Conservation (phyloP, 208 protist species). For the Trypanosoma mega region DNA sequence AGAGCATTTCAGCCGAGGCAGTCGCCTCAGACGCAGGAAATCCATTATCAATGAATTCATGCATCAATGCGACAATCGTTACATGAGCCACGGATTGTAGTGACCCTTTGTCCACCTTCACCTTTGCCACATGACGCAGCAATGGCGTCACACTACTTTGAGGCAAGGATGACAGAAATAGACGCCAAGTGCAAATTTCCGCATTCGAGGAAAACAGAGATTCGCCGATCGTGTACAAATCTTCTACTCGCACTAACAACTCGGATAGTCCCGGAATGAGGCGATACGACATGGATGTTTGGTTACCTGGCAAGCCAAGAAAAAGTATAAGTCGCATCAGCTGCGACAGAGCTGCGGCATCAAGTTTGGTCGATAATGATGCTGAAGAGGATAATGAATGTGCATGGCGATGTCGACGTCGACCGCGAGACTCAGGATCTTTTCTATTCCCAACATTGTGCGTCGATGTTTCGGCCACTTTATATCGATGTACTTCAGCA, state of each 20-base stretch:
- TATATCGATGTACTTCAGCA: too few species aligned
- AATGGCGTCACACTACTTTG: conserved; percentile 2
- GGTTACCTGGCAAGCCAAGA: too few species aligned
- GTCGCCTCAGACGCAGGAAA: conserved; percentile 8
- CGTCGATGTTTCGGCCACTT: too few species aligned
- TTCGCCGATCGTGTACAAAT: conserved; percentile 8
- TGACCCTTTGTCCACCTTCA: neutral
- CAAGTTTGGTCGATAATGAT: too few species aligned
- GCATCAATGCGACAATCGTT: conserved; percentile 15
- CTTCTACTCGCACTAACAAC: conserved; percentile 3
- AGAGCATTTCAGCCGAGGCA: neutral
- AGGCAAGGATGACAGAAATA: conserved; percentile 16
- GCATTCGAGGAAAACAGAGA: neutral
- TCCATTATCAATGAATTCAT: conserved; percentile 2
- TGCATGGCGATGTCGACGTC: too few species aligned
- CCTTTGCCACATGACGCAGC: conserved; percentile 12
- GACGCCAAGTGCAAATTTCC: conserved; percentile 2
- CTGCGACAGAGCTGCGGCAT: too few species aligned
- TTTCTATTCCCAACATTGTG: too few species aligned
- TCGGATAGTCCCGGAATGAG: too few species aligned
- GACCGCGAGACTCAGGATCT: too few species aligned
- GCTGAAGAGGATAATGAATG: too few species aligned
- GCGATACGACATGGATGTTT: too few species aligned
- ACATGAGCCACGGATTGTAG: neutral
- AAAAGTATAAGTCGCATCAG: too few species aligned